Evolutionary conservation across 1,284 basidiomycete genomes (phyloP).

Genomic region (Agaricales sp.): DNA sequence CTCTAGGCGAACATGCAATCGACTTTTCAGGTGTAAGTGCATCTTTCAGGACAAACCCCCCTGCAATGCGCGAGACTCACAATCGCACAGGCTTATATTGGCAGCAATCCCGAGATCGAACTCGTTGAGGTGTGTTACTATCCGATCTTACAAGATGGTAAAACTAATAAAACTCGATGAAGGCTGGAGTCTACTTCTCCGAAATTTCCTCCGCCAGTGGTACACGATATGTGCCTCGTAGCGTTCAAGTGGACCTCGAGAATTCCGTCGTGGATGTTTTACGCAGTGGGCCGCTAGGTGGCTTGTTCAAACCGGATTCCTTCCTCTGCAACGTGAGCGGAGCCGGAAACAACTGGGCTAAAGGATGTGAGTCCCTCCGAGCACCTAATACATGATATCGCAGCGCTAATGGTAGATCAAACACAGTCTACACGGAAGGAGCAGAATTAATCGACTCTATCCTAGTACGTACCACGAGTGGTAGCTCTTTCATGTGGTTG

Average conservation of each 20-base stretch:
- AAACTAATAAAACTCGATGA: background rate
- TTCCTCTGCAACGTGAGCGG: slow-evolving; percentile 67
- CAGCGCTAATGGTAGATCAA: no score
- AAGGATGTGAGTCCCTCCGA: slow-evolving; percentile 56
- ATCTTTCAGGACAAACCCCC: slow-evolving; percentile 6
- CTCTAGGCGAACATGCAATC: slow-evolving; percentile 74
- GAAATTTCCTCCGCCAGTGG: slow-evolving; percentile 41
- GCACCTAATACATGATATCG: slow-evolving; percentile 2
- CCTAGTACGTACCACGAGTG: slow-evolving; percentile 32
- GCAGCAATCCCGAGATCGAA: background rate
- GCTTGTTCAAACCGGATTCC: slow-evolving; percentile 84
- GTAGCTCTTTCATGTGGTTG: no score
- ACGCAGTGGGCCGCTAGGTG: slow-evolving; percentile 38
- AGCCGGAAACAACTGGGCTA: slow-evolving; percentile 92
- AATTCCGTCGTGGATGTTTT: slow-evolving; percentile 72
- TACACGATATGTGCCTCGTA: slow-evolving; percentile 95
- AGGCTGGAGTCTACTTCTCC: slow-evolving; percentile 70
- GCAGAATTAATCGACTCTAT: slow-evolving; percentile 89
- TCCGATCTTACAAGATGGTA: background rate
- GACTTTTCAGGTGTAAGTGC: slow-evolving; percentile 54
- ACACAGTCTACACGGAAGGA: slow-evolving; percentile 32
- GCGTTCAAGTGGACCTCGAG: slow-evolving; percentile 87
- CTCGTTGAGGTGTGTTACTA: slow-evolving; percentile 4
- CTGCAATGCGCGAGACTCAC: slow-evolving; percentile 3
- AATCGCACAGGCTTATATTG: slow-evolving; percentile 17